A percentile compares a stretch with the other conserved stretches of the same genome.
phyloP scores from a whole-genome alignment of 2,329 filamentous ascomycete species.

The Paracorniculantispora psalliotae region DNA sequence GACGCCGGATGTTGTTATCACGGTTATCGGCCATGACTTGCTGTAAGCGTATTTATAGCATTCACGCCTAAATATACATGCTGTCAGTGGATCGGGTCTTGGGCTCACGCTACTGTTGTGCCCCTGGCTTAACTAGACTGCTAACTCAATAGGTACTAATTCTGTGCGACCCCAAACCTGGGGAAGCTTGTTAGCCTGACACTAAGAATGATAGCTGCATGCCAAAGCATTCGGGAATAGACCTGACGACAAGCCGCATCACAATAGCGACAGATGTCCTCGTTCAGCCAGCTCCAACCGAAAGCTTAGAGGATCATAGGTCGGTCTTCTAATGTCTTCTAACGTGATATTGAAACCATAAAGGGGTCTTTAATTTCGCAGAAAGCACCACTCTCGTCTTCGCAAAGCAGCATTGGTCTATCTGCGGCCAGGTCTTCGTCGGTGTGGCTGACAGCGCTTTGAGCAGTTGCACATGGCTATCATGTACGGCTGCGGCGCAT shows the following conservation, averaged over 20 bases:
- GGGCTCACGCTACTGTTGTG: conserved; percentile 2
- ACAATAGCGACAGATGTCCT: background rate
- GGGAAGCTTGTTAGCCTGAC: background rate
- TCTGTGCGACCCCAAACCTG: background rate
- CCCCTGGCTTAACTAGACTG: conserved; percentile 2
- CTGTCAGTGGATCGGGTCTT: conserved; percentile 1
- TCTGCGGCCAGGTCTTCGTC: background rate
- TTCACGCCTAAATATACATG: background rate
- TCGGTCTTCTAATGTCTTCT: too few species aligned
- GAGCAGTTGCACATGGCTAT: background rate
- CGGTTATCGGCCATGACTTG: background rate
- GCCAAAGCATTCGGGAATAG: background rate
- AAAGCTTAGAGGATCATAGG: background rate
- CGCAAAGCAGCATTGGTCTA: background rate
- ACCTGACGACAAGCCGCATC: background rate
- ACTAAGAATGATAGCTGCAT: background rate
- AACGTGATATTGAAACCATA: too few species aligned
- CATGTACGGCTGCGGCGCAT: background rate
- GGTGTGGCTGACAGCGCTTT: background rate
- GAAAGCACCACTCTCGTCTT: background rate
- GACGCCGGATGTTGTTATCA: background rate
- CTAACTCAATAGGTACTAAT: conserved; percentile 10
- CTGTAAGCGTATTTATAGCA: conserved; percentile 4
- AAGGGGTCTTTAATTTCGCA: too few species aligned
- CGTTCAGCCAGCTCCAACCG: background rate